Evolutionary conservation across 202 grass and related monocot species (phyloP), one percentile per base, ranked within the genome.

Genomic region (Carex sylvatica): DNA sequence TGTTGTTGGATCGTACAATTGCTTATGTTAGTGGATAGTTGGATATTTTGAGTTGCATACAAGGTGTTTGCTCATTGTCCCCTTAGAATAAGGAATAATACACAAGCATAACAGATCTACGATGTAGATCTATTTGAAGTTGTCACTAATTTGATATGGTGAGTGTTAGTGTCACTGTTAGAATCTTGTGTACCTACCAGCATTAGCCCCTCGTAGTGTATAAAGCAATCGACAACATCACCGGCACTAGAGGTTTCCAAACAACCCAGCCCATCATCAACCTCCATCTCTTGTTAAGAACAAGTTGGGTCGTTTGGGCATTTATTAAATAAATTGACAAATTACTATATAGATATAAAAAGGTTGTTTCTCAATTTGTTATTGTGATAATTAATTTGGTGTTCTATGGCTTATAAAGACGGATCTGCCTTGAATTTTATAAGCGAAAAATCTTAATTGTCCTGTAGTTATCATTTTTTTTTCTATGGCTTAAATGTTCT

Each of bases 21-120:
- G 13, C 13, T 63, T 73, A 5, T 26, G 15, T 73, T 30, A 58
- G 2, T 35, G 24, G n/a, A 3, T 64, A 84, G 80, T 23, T 44
- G 66, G 35, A 44, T 9, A 52, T 86, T 80, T 86, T 9, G 19
- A 5, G 53, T 68, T 87, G 90, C 65, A 15, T 19, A 47, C 78
- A 0, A 84, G 18, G 30, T 90, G 88, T 56, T 90, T 74, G 89
- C 68, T 61, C 10, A 87, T 88, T 89, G 89, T 64, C 61, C 47
- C 42, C 52, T 54, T 28, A 28, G 44, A 42, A 19, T 51, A 59
- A 67, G 8, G 36, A n/a, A 9, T 42, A n/a, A 9, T 42, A 36
- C n/a, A 35, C 20, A 26, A 33, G 31, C 31, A 33, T 33, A 33
- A 33, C 31, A 33, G 31, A 33, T 33, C 31, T 33, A 33, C 31